phyloP scores from a whole-genome alignment of 805 yeast species.

The Blastobotrys muscicola region DNA sequence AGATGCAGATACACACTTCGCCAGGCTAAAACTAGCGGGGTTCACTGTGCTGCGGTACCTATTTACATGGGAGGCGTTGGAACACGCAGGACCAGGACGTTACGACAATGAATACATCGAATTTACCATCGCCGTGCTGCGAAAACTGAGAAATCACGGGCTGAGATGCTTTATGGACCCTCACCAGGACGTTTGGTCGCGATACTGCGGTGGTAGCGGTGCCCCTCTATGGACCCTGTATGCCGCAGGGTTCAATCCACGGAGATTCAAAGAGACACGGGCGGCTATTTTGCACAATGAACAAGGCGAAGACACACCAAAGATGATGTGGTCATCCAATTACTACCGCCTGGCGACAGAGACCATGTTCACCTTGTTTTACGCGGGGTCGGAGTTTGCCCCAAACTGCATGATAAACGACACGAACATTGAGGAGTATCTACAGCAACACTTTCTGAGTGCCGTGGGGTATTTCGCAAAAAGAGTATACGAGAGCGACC shows the following conservation, averaged over 20 bases:
- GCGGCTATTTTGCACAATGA: constrained; percentile 64
- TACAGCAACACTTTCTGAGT: constrained; percentile 53
- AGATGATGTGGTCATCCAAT: constrained; percentile 92
- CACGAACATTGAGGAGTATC: constrained; percentile 64
- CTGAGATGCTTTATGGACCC: constrained; percentile 75
- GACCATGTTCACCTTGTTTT: constrained; percentile 80
- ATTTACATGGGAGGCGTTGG: constrained; percentile 87
- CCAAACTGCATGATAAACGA: constrained; percentile 68
- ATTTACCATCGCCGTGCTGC: constrained; percentile 54
- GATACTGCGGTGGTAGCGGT: constrained; percentile 84
- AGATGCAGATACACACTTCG: constrained; percentile 62
- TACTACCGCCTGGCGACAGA: constrained; percentile 65
- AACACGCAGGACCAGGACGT: constrained; percentile 75
- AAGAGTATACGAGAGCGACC: constrained; percentile 32
- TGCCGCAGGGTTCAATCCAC: constrained; percentile 81
- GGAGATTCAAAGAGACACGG: constrained; percentile 51
- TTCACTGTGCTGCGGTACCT: constrained; percentile 69
- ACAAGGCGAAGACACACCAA: constrained; percentile 37
- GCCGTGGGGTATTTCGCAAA: constrained; percentile 43
- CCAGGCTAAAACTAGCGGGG: constrained; percentile 69
- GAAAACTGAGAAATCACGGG: constrained; percentile 49
- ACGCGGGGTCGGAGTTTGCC: constrained; percentile 66
- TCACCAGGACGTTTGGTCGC: constrained; percentile 92
- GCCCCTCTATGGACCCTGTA: constrained; percentile 91
- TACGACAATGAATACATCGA: constrained; percentile 73